Base-by-base conservation (phyloP, 495 filamentous ascomycete genomes). In the Trichocladium uniseriatum region DNA sequence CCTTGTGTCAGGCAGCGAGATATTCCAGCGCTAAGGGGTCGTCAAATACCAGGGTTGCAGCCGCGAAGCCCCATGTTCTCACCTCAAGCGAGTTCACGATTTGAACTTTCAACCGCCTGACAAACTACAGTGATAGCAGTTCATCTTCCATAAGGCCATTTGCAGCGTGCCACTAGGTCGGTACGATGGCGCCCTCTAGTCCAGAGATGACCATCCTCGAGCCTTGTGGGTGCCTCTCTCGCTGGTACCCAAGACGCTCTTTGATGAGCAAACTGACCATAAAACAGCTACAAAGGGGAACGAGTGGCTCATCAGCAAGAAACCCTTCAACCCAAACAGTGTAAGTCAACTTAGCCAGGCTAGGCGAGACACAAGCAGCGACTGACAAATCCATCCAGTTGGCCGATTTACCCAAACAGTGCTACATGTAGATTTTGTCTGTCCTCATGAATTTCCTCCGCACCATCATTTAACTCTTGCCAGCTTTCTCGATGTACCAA, bases 401-500 rank as follows among this genome's bases (percentile, higher is more conserved):
- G 1, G 27, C 40, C 14, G 18, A 21, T 32, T 31, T 59, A 6
- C 53, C 56, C 4, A 35, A 55, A 3, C 48, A 49, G 9, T 59
- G 53, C 32, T 59, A 59, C n/a, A 18, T 45, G 56, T 59, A 21
- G 15, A 24, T 19, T 5, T 14, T 9, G 10, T 5, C 24, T 24
- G 3, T 10, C n/a, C n/a, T n/a, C n/a, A n/a, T n/a, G n/a, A n/a
- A n/a, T n/a, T n/a, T n/a, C n/a, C n/a, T n/a, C n/a, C n/a, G n/a
- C n/a, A n/a, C n/a, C n/a, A n/a, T 1, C 24, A 21, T 21, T 44
- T 43, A 34, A 53, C 18, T 15, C 11, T 1, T 19, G 3, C 10
- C n/a, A 60, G 54, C 18, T 60, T 60, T 22, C 37, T 60, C n/a
- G 32, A 45, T 22, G 32, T 11, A 3, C 2, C 11, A 6, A 37